phyloP scores from a whole-genome alignment of 352 stramenopile genomes.

The Phytopythium helicoides region DNA sequence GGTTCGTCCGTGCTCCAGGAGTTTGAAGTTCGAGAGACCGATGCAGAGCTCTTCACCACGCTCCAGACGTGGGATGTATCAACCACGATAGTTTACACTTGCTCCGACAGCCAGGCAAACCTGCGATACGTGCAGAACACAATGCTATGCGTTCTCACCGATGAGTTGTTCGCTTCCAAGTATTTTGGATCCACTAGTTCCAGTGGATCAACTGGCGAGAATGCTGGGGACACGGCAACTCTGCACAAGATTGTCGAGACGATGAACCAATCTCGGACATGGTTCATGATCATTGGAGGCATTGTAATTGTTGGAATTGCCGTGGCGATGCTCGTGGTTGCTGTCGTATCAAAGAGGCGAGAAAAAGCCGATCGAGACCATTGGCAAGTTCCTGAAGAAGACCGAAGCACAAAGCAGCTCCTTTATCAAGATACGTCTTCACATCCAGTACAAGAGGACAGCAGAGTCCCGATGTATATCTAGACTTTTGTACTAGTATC shows the following conservation, averaged over 20 bases:
- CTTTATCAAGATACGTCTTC: not conserved
- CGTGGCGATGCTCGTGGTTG: not conserved
- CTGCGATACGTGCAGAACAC: slow-evolving; percentile 33
- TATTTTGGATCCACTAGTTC: slow-evolving; percentile 13
- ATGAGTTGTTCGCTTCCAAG: slow-evolving; percentile 32
- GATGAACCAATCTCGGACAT: slow-evolving; percentile 6
- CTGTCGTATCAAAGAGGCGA: not conserved
- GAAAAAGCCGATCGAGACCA: not conserved
- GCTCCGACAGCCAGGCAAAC: slow-evolving; percentile 30
- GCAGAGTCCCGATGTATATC: not conserved
- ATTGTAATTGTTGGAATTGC: not conserved
- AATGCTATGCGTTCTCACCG: slow-evolving; percentile 35
- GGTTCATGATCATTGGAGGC: slow-evolving; percentile 4
- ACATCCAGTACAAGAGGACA: not conserved
- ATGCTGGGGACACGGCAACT: not conserved
- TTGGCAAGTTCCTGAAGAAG: not conserved
- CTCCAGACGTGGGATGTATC: slow-evolving; percentile 34
- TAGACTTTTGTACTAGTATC: not conserved
- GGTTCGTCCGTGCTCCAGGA: slow-evolving; percentile 18
- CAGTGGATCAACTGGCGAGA: not conserved
- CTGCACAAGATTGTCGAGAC: slow-evolving; percentile 5
- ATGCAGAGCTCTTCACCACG: slow-evolving; percentile 20
- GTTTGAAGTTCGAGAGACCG: slow-evolving; percentile 39
- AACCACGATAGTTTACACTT: slow-evolving; percentile 21
- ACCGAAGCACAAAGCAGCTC: slow-evolving; percentile 1